Conservation (phyloP, 2,329 filamentous ascomycete species). For the Lachnellula hyalina region DNA sequence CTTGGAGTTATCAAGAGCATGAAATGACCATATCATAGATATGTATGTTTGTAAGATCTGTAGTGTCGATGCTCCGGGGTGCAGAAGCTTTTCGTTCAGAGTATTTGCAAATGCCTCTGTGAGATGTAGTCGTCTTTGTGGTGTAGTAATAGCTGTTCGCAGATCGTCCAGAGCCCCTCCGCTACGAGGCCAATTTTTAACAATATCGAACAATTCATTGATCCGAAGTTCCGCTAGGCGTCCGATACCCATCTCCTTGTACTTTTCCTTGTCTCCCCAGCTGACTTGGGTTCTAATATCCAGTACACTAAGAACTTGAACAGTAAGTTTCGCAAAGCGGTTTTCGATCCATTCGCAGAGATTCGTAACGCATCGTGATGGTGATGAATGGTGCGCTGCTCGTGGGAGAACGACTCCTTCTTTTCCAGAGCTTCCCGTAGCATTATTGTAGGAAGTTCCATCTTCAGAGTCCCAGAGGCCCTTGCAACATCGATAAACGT, state of each 20-base stretch:
- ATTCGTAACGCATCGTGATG: constrained; percentile 51
- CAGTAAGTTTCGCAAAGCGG: constrained; percentile 58
- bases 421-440: background rate
- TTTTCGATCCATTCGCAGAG: constrained; percentile 65
- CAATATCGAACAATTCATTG: constrained; percentile 71
- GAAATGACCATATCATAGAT: constrained; percentile 71
- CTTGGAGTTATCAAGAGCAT: constrained; percentile 69
- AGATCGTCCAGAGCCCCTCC: constrained; percentile 70
- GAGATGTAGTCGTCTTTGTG: constrained; percentile 62
- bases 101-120: constrained; percentile 64
- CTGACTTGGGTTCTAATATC: constrained; percentile 35
- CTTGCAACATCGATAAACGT: constrained; percentile 56
- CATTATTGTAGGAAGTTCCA: background rate
- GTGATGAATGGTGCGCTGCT: constrained; percentile 32
- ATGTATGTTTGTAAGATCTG: constrained; percentile 75
- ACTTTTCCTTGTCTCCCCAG: constrained; percentile 57
- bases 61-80: constrained; percentile 70
- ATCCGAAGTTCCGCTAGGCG: constrained; percentile 65
- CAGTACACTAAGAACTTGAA: constrained; percentile 49
- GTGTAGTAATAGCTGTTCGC: constrained; percentile 62
- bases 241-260: constrained; percentile 64
- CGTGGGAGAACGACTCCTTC: constrained; percentile 27
- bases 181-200: constrained; percentile 68
- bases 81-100: constrained; percentile 61
- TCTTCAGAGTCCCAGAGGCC: constrained; percentile 48